Conservation (phyloP, 192 early-diverging fungal genomes). For the Coemansia sp. region DNA sequence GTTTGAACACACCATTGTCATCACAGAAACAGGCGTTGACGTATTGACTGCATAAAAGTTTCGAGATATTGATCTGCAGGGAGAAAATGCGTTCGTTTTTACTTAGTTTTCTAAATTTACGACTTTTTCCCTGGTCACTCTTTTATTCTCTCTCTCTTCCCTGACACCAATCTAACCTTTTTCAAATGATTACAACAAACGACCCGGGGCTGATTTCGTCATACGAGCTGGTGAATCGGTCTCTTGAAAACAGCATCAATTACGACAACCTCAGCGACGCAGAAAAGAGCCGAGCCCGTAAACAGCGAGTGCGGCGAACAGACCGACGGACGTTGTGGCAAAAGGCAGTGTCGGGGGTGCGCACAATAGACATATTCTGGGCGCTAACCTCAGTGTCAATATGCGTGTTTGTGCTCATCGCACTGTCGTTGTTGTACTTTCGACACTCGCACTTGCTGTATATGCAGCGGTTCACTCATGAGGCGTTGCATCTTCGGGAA, state of each 20-base stretch:
- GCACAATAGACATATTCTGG: constrained; percentile 50
- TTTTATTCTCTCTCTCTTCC: not conserved
- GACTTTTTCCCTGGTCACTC: not conserved
- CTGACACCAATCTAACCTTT: not conserved
- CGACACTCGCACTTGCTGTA: constrained; percentile 42
- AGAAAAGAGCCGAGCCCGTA: constrained; percentile 52
- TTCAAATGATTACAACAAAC: constrained; percentile 6
- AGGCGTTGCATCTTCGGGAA: constrained; percentile 28
- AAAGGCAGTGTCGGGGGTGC: constrained; percentile 12
- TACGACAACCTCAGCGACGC: constrained; percentile 55
- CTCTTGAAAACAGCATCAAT: constrained; percentile 45
- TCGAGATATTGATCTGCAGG: not conserved
- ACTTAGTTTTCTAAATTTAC: not conserved
- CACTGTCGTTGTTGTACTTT: constrained; percentile 43
- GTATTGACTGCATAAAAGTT: constrained; percentile 57
- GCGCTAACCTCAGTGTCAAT: constrained; percentile 35
- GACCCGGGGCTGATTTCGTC: constrained; percentile 41
- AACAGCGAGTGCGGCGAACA: constrained; percentile 32
- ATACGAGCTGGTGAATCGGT: constrained; percentile 48
- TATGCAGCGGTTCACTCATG: constrained; percentile 45
- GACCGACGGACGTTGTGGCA: constrained; percentile 26
- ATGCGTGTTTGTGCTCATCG: constrained; percentile 42
- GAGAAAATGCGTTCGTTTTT: not conserved
- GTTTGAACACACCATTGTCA: constrained; percentile 80
- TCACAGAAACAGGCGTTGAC: constrained; percentile 64